Conservation (phyloP, 306 rosid species). For the Carpinus fangiana region DNA sequence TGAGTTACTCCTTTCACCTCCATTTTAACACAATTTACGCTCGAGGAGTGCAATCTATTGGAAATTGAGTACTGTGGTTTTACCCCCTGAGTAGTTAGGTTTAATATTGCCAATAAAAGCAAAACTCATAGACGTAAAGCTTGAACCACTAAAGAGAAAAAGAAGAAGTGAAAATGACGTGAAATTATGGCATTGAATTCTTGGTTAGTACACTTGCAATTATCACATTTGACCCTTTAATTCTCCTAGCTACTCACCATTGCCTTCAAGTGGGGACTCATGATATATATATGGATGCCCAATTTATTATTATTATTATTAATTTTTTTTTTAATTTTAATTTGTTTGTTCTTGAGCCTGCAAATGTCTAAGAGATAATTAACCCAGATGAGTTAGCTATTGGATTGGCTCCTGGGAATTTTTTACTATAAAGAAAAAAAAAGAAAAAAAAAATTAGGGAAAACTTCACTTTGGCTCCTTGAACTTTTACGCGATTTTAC, state of each 20-base stretch:
- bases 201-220: conserved; percentile 38
- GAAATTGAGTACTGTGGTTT: neutral
- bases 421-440: neutral
- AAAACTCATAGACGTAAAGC: conserved; percentile 20
- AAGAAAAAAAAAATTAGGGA: no score
- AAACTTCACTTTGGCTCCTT: no score
- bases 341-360: no score
- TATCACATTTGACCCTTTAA: conserved; percentile 21
- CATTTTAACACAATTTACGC: no score
- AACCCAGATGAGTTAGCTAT: no score
- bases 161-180: conserved; percentile 30
- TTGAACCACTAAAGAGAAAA: neutral
- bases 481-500: no score
- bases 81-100: neutral
- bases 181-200: conserved; percentile 27
- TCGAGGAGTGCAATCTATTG: no score
- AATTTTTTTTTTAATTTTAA: no score
- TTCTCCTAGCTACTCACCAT: neutral
- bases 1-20: no score
- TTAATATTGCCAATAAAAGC: neutral
- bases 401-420: neutral
- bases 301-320: neutral
- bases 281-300: neutral
- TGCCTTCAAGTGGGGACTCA: neutral
- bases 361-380: no score